Evolutionary conservation across 257 asterid species (phyloP), one percentile per base, ranked within the genome.

Genomic region (Apocynum venetum): DNA sequence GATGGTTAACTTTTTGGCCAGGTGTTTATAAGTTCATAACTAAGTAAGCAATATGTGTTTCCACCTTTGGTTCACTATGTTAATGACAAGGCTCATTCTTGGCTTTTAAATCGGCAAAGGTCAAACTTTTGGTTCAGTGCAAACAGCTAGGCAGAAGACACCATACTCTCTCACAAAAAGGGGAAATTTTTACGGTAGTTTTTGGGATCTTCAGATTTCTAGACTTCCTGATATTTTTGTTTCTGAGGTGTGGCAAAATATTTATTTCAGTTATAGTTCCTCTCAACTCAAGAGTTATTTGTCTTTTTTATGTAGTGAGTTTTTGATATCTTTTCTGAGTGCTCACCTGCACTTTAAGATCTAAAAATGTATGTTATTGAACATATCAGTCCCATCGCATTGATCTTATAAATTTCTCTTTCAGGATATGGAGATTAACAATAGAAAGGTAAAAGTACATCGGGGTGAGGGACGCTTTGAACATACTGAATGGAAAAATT

Each of bases 361-460:
- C 9, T 61, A 12, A 25, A 25, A 25, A 25, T 25, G 31, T 25
- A 25, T 25, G 73, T 68, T 5, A 41, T 43, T 19, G 53, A 43
- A 43, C 14, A 19, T 67, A 25, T 7, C 8, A 6, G 35, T n/a
- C 17, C 48, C 41, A 48, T 52, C 49, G 48, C 64, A 69, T 67
- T 48, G 41, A 65, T 76, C 60, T 70, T 53, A 55, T 49, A 31
- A 36, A 31, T 52, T 76, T 66, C 7, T 60, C 48, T 72, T 84
- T 82, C 84, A 92, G 97, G 98, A 95, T 83, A 79, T 88, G 72
- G 98, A 95, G 88, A 83, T 95, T 83, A 95, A 95, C 82, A 84
- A 85, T 67, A 81, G 99, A 76, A 91, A 89, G 78, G 90, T 91
- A 20, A 85, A 89, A 77, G 96, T 95, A 41, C 97, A 93, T 69